These are phyloP conservation scores for Posidonia australis DNA, from an alignment of 106 monocot genomes.

Conservation along the genomic window DNA sequence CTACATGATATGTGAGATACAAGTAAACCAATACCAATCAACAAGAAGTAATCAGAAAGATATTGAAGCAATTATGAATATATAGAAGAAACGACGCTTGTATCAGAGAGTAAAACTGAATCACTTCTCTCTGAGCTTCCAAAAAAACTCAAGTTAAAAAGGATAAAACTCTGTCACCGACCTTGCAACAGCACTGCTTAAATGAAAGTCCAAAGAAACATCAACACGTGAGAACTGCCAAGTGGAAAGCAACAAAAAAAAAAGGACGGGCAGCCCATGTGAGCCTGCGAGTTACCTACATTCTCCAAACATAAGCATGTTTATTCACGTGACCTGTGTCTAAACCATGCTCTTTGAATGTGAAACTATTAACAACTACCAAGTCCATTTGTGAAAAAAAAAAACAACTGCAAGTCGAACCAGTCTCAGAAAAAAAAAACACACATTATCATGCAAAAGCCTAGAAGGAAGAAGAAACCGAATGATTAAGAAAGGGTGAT, in stretches of 20 bases:
- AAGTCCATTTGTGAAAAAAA: neutral
- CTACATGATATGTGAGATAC: too few relatives aligned
- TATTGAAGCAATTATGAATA: too few relatives aligned
- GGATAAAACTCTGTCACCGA: neutral
- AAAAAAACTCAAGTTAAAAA: too few relatives aligned
- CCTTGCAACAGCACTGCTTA: neutral
- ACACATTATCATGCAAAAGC: too few relatives aligned
- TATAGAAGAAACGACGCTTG: too few relatives aligned
- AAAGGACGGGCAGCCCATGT: conserved; percentile 4
- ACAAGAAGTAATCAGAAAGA: too few relatives aligned
- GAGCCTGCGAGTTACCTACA: neutral
- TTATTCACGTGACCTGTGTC: conserved; percentile 7
- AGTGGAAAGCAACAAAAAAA: neutral
- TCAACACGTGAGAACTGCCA: neutral
- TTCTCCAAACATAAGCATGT: neutral
- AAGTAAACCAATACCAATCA: too few relatives aligned
- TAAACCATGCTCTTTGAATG: conserved; percentile 5
- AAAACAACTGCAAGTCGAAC: neutral
- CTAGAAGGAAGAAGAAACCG: too few relatives aligned
- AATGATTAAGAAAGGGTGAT: too few relatives aligned
- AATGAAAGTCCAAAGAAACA: neutral
- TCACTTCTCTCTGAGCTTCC: too few relatives aligned
- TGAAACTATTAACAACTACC: neutral
- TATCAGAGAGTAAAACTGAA: too few relatives aligned
- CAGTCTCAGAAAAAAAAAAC: neutral